These are phyloP conservation scores for Prunus mira DNA, from an alignment of 306 rosid species.

Conservation along the genomic window DNA sequence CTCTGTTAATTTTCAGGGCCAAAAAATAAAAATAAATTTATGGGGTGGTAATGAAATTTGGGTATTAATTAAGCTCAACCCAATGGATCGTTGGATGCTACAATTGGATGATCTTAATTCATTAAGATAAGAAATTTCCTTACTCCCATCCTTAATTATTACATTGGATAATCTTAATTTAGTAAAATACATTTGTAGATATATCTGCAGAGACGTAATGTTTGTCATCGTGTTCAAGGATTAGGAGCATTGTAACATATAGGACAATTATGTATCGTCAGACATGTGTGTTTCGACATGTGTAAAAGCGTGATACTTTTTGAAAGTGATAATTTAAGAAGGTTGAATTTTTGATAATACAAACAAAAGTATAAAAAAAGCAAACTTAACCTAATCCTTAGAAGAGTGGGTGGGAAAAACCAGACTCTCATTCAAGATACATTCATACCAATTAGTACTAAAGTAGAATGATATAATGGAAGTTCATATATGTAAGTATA, in stretches of 20 bases:
- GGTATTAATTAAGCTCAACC: too few relatives aligned
- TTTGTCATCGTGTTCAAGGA: not conserved
- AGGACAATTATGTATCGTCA: not conserved
- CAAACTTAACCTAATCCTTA: not conserved
- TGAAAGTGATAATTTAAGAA: not conserved
- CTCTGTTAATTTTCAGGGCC: not conserved
- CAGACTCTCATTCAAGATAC: not conserved
- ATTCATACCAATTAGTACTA: too few relatives aligned
- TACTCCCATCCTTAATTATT: too few relatives aligned
- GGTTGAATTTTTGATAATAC: not conserved
- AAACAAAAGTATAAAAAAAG: not conserved
- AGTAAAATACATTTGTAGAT: not conserved
- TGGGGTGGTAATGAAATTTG: too few relatives aligned
- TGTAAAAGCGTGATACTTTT: not conserved
- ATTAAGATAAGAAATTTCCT: not conserved
- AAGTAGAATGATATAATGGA: too few relatives aligned
- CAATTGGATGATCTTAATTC: too few relatives aligned
- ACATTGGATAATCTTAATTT: not conserved
- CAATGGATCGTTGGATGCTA: too few relatives aligned
- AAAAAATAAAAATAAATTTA: too few relatives aligned
- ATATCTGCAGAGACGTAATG: not conserved
- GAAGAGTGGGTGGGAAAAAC: not conserved
- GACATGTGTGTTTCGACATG: not conserved
- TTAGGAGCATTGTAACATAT: not conserved
- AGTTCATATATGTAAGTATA: not conserved